These are phyloP conservation scores for Ascochyta lentis DNA, from an alignment of 2,329 filamentous ascomycete genomes.

Conservation along the genomic window DNA sequence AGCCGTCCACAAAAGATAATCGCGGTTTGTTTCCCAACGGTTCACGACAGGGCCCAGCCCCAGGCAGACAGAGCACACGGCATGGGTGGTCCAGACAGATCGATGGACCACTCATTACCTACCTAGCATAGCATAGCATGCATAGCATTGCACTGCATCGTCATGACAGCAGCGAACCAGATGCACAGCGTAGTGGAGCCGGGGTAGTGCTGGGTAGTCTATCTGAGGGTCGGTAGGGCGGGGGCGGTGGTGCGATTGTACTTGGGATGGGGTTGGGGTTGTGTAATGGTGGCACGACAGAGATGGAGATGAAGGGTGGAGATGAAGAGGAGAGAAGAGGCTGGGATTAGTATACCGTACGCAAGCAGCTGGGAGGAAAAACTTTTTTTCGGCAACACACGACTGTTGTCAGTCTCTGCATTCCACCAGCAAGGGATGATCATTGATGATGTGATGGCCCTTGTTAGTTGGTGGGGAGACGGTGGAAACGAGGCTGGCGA, in stretches of 20 bases:
- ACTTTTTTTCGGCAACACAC: no score
- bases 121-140: no score
- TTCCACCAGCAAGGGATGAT: conserved; percentile 6
- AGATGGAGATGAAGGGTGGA: no score
- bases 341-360: no score
- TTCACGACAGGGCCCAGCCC: conserved; percentile 15
- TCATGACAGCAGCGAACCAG: conserved; percentile 10
- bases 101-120: not conserved
- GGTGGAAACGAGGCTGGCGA: conserved; percentile 2
- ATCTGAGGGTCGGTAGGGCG: conserved; percentile 8
- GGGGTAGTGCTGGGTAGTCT: not conserved
- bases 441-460: not conserved
- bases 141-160: no score
- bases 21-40: conserved; percentile 17
- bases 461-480: not conserved
- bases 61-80: not conserved
- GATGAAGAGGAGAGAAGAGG: no score
- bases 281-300: conserved; percentile 1
- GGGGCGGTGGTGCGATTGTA: not conserved
- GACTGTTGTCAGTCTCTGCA: not conserved
- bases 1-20: not conserved
- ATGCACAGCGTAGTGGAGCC: conserved; percentile 1
- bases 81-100: conserved; percentile 14
- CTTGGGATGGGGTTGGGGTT: not conserved
- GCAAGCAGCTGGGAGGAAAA: no score